These are phyloP conservation scores for Jaenimonas drosophilae DNA, from an alignment of 208 protist species.

Conservation along the genomic window DNA sequence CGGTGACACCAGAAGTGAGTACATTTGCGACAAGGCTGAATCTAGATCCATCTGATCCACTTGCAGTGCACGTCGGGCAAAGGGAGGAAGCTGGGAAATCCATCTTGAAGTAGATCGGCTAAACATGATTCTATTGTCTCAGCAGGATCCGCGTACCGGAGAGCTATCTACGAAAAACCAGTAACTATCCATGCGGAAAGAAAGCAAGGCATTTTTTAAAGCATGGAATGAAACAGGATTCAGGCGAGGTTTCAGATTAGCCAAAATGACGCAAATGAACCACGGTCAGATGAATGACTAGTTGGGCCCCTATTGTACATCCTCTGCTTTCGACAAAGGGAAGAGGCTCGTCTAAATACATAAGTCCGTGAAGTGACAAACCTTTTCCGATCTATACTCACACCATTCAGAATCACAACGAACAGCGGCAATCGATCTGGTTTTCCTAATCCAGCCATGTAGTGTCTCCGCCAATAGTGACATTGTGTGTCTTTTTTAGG, in stretches of 20 bases:
- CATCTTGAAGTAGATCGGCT: slow-evolving; percentile 18
- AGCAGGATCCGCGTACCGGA: no score
- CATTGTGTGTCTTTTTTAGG: slow-evolving; percentile 76
- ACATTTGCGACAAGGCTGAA: slow-evolving; percentile 88
- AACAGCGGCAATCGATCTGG: neutral
- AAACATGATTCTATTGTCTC: no score
- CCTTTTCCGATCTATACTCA: neutral
- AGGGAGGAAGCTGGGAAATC: slow-evolving; percentile 61
- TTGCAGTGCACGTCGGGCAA: slow-evolving; percentile 70
- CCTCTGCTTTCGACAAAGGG: no score
- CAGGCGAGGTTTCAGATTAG: no score
- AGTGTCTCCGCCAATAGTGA: slow-evolving; percentile 54
- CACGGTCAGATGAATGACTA: no score
- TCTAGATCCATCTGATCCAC: slow-evolving; percentile 90
- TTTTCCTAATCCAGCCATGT: slow-evolving; percentile 21
- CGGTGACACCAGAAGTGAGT: slow-evolving; percentile 64
- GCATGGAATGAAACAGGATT: no score
- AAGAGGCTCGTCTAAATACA: no score
- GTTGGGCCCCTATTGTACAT: no score
- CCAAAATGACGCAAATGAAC: no score
- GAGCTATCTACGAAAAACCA: no score
- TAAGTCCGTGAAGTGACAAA: slow-evolving; percentile 1
- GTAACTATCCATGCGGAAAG: neutral
- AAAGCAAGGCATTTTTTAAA: no score
- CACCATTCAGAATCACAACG: no score